Conservation (phyloP, 768 basidiomycete genomes). For the Tulasnella sp. region DNA sequence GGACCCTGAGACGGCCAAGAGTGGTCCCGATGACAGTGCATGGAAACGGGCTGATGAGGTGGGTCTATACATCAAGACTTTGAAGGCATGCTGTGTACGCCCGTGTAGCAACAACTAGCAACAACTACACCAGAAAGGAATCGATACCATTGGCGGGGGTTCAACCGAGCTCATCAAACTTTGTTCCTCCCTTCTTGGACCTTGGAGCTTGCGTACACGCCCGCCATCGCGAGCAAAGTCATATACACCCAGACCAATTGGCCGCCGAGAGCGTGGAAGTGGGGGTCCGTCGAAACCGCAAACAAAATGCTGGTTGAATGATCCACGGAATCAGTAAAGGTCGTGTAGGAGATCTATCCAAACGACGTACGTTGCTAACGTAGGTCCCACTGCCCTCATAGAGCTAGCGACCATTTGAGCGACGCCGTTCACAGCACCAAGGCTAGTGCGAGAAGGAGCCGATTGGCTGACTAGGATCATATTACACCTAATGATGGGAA, state of each 20-base stretch:
- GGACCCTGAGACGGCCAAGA: no score
- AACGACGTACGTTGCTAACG: conserved; percentile 31
- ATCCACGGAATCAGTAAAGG: background rate
- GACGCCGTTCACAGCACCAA: conserved; percentile 36
- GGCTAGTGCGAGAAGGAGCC: conserved; percentile 32
- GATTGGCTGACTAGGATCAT: conserved; percentile 36
- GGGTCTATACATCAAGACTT: no score
- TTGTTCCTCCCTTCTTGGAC: conserved; percentile 23
- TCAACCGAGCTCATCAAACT: background rate
- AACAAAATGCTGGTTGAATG: conserved; percentile 17
- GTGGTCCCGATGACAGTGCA: no score
- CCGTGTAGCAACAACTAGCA: no score
- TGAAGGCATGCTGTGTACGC: no score
- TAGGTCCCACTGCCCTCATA: conserved; percentile 31
- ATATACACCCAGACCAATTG: conserved; percentile 31
- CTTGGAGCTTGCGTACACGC: conserved; percentile 16
- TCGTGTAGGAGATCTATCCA: no score
- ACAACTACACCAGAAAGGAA: no score
- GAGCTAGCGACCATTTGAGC: conserved; percentile 37
- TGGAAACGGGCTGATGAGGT: no score
- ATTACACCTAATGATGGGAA: conserved; percentile 28
- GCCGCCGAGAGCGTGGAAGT: conserved; percentile 29
- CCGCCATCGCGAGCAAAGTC: background rate
- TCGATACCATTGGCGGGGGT: background rate
- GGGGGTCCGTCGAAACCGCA: conserved; percentile 26